Base-by-base conservation (phyloP, 2,329 filamentous ascomycete genomes). In the Aspergillus sclerotialis region DNA sequence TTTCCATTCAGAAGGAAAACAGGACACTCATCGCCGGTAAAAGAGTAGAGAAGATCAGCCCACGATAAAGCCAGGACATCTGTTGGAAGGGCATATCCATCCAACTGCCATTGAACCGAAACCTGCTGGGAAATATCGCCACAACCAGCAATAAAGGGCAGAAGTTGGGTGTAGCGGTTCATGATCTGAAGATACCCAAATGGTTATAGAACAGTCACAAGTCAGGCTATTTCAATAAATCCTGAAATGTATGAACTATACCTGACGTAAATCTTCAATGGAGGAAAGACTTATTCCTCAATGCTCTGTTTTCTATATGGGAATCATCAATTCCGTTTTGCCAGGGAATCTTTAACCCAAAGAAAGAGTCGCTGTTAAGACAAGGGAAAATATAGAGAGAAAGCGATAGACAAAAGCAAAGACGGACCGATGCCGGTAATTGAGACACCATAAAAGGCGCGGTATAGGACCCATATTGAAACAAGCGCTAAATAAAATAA, bases 21-120 rank as follows among this genome's bases (percentile, higher is more conserved):
- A n/a, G 55, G 57, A 17, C 29, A 39, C 31, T 58, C 50, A 23
- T 58, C 50, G 19, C 47, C 48, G n/a, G 57, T 61, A 31, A 56
- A 52, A 19, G 45, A 41, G 27, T 44, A 41, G 30, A 61, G 42
- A 12, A 59, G 41, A 4, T 38, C 15, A 17, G 55, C 57, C 57
- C 59, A 63, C 25, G 49, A 47, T 31, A 49, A 28, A 7, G 43
- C 46, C 11, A 50, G 24, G 4, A 48, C 23, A 23, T 54, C 36
- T 7, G 40, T 17, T 11, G 50, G 39, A 29, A 50, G 39, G 28
- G 28, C 32, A 15, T 24, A 26, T 4, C 37, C 35, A 38, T 48
- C 43, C 24, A 49, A 33, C 18, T 38, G 36, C 38, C 43, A 46
- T 34, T 42, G 28, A 37, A 43, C 6, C 23, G 37, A 27, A 37